Evolutionary conservation across 2,329 filamentous ascomycete species (phyloP), one percentile per base, ranked within the genome.

Genomic region (Piedraia hortae): DNA sequence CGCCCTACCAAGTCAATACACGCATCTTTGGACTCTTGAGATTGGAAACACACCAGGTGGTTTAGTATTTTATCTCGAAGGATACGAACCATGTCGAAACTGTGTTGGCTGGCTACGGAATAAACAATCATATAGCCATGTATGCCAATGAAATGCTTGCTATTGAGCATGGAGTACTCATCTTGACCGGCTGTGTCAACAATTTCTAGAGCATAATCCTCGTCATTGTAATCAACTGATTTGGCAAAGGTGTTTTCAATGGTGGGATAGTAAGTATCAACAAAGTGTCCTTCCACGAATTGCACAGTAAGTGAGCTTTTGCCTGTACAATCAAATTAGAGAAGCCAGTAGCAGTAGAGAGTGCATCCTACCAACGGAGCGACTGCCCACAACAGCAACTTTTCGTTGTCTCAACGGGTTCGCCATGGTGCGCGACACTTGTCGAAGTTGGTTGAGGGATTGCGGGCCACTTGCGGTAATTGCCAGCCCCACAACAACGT

Each of bases 191-290:
- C 85, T 13, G 85, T 97, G 45, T 97, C 85, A 45, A 97, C 85
- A 39, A 97, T 93, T 52, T 97, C 85, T 7, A 80, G 90, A 22
- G 74, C 67, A 47, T 68, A 97, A 33, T 93, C 85, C 47, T 91
- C 77, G 22, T 73, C 71, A 48, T 85, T 89, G 47, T 73, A 71
- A 37, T 75, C 72, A 45, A 97, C 90, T 34, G 78, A 69, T 47
- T 89, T 89, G 55, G 72, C 88, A 46, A 97, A 97, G 2, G 82
- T 93, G 47, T 93, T 97, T 48, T 97, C 85, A 40, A 97, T 93
- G 18, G 85, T 97, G 16, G 85, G 85, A 47, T 97, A 97, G 51
- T 97, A 97, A 47, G 74, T 88, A 48, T 97, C 85, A 41, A 97
- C 82, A 43, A 97, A 97, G 51, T 90, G 80, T 30, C 78, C 78